Evolutionary conservation across 2,329 filamentous ascomycete species (phyloP).

Genomic region (Stromatinia cepivora): DNA sequence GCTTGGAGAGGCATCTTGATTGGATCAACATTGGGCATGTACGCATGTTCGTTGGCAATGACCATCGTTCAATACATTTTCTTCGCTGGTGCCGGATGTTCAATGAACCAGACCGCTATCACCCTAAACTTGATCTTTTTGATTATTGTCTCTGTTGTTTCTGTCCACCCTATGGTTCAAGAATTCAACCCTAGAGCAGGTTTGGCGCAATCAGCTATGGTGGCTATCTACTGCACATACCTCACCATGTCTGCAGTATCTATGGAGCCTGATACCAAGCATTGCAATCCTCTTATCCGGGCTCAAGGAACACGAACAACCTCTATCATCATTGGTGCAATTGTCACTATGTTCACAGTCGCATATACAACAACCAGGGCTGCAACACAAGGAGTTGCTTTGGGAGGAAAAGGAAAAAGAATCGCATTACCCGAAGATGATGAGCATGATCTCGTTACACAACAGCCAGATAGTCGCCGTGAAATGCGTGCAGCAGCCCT

Average conservation of each 20-base stretch:
- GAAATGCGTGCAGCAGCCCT: constrained; percentile 94
- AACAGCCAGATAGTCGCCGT: constrained; percentile 74
- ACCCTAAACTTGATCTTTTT: constrained; percentile 89
- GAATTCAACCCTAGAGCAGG: constrained; percentile 91
- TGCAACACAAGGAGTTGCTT: constrained; percentile 82
- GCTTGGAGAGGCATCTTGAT: constrained; percentile 86
- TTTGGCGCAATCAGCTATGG: constrained; percentile 95
- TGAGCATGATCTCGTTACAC: constrained; percentile 84
- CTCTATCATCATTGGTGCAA: constrained; percentile 86
- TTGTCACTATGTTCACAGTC: constrained; percentile 94
- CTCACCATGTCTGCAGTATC: constrained; percentile 97
- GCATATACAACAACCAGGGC: constrained; percentile 97
- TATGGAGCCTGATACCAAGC: constrained; percentile 94
- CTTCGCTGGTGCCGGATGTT: constrained; percentile 78
- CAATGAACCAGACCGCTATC: constrained; percentile 96
- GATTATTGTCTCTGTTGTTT: constrained; percentile 76
- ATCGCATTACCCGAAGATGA: constrained; percentile 68
- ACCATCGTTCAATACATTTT: constrained; percentile 97
- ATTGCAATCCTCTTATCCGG: constrained; percentile 88
- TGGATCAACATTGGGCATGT: constrained; percentile 92
- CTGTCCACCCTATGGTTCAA: constrained; percentile 86
- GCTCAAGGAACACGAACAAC: constrained; percentile 86
- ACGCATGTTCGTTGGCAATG: constrained; percentile 85
- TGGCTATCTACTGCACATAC: constrained; percentile 97
- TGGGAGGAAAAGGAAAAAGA: constrained; percentile 61